Percentiles rank a stretch among this genome's conserved stretches.
Evolutionary conservation across 1,284 basidiomycete genomes (phyloP).

Genomic region (Paramarasmius palmivorus): DNA sequence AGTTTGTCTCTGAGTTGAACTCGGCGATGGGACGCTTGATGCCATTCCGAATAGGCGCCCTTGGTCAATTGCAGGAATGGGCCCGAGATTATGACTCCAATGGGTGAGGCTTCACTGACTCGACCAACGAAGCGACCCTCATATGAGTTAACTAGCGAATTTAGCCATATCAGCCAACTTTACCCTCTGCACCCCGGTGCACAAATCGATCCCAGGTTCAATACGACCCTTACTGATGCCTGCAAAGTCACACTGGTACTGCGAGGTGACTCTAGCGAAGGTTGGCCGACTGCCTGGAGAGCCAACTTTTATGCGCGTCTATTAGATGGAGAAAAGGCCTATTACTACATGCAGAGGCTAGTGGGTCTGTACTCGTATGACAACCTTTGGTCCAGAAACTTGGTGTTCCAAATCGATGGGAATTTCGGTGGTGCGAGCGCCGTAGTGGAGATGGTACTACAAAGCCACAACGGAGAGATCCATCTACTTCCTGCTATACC

Average conservation of each 20-base stretch:
- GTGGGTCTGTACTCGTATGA: constrained; percentile 14
- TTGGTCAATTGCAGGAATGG: constrained; percentile 20
- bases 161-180: constrained; percentile 17
- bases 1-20: constrained; percentile 16
- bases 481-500: constrained; percentile 21
- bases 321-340: constrained; percentile 18
- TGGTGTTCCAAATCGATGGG: constrained; percentile 16
- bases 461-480: constrained; percentile 21
- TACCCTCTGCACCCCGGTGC: constrained; percentile 19
- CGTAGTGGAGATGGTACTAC: constrained; percentile 19
- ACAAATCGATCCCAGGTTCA: constrained; percentile 20
- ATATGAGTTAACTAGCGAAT: constrained; percentile 6
- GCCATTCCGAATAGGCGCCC: constrained; percentile 18
- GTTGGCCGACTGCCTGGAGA: constrained; percentile 21
- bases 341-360: constrained; percentile 17
- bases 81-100: constrained; percentile 13
- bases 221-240: constrained; percentile 17
- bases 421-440: constrained; percentile 18
- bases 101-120: constrained; percentile 5
- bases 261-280: constrained; percentile 18
- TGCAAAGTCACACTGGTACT: constrained; percentile 16
- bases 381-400: constrained; percentile 16
- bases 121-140: too few species aligned
- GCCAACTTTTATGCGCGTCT: constrained; percentile 15
- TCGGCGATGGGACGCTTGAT: constrained; percentile 15